Conservation (phyloP, 2,329 filamentous ascomycete species). For the Sporothrix brasiliensis region DNA sequence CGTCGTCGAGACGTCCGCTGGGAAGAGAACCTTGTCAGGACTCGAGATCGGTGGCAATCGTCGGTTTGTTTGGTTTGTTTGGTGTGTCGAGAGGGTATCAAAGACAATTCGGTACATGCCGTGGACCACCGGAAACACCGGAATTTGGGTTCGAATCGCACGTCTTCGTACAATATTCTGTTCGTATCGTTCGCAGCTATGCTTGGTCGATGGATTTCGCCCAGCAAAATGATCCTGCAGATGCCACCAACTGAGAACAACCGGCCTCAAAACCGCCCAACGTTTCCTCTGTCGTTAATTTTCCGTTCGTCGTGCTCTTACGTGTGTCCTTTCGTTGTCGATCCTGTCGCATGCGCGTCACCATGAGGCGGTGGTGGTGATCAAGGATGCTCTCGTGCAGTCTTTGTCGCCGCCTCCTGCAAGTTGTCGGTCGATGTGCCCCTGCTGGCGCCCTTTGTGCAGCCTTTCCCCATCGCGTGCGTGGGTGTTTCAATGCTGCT, state of each 20-base stretch:
- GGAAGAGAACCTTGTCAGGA: not conserved
- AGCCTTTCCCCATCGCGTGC: constrained; percentile 10
- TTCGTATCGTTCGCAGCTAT: not conserved
- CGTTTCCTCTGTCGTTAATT: not conserved
- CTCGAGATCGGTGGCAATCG: not conserved
- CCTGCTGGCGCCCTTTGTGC: not conserved
- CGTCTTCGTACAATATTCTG: not conserved
- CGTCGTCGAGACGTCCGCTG: not conserved
- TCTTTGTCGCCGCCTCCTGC: constrained; percentile 3
- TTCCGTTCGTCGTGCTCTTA: not conserved
- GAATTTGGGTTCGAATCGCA: not conserved
- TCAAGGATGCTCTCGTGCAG: not conserved
- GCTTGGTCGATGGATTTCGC: not conserved
- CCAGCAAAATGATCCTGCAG: not conserved
- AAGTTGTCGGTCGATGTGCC: constrained; percentile 22
- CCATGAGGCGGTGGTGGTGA: not conserved
- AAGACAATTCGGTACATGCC: not conserved
- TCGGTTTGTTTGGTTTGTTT: not conserved
- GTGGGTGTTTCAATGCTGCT: constrained; percentile 30
- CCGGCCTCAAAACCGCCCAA: not conserved
- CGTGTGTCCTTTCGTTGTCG: not conserved
- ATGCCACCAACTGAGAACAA: not conserved
- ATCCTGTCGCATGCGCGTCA: not conserved
- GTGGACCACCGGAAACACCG: not conserved
- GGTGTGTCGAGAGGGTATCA: too few relatives aligned